A percentile compares a stretch with the other conserved stretches of the same genome.
phyloP scores from a whole-genome alignment of 2,329 filamentous ascomycete species.

The Clonostachys sp. region DNA sequence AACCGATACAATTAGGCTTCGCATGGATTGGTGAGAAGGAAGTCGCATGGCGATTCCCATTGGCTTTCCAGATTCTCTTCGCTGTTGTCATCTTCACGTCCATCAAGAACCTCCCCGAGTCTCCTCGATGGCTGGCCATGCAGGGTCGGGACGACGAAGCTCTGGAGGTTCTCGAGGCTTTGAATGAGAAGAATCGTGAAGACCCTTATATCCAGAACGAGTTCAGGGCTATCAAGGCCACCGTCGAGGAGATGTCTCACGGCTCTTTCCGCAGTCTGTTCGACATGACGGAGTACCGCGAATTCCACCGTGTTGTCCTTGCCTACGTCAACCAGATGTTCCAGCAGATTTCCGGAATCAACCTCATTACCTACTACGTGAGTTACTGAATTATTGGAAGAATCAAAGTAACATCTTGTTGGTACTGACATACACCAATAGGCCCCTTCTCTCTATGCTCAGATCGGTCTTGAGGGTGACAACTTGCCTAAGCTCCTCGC shows the following conservation, averaged over 20 bases:
- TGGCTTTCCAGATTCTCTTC: slow-evolving; percentile 21
- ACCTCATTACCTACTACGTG: slow-evolving; percentile 28
- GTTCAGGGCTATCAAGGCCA: slow-evolving; percentile 37
- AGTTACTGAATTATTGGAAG: slow-evolving; percentile 24
- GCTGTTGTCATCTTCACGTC: slow-evolving; percentile 43
- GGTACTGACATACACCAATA: too few relatives aligned
- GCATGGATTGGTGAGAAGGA: slow-evolving; percentile 7
- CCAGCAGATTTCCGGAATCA: slow-evolving; percentile 19
- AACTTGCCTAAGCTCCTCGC: slow-evolving; percentile 21
- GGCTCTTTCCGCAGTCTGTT: too few relatives aligned
- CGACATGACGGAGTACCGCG: too few relatives aligned
- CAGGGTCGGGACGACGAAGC: slow-evolving; percentile 22
- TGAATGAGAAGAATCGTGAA: slow-evolving; percentile 14
- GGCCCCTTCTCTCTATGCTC: too few relatives aligned
- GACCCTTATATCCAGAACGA: slow-evolving; percentile 15
- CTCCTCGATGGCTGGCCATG: slow-evolving; percentile 41
- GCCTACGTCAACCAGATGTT: slow-evolving; percentile 16
- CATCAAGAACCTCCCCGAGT: slow-evolving; percentile 44
- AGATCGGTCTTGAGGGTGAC: too few relatives aligned
- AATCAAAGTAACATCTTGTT: too few relatives aligned
- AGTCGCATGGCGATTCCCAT: slow-evolving; percentile 24
- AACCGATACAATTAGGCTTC: slow-evolving; percentile 8
- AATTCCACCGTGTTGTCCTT: slow-evolving; percentile 31
- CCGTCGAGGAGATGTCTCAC: slow-evolving; percentile 11
- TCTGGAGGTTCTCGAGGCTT: slow-evolving; percentile 12